phyloP scores from a whole-genome alignment of 495 filamentous ascomycete genomes.

The Monascus purpureus region DNA sequence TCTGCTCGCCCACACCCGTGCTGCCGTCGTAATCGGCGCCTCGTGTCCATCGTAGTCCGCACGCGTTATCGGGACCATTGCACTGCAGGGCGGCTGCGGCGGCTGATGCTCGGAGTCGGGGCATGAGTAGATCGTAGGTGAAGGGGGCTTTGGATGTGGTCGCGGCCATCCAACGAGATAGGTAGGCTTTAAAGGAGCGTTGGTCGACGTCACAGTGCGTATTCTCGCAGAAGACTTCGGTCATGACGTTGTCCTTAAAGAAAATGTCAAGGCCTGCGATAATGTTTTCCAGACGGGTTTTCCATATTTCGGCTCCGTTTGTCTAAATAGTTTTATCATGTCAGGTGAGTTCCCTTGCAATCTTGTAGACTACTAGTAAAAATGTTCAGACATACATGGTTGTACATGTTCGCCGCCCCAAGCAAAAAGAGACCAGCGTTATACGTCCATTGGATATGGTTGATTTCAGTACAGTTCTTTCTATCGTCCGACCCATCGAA shows the following conservation, averaged over 20 bases:
- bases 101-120: conserved; percentile 47
- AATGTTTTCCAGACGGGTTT: conserved; percentile 37
- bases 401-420: conserved; percentile 71
- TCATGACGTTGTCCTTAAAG: conserved; percentile 41
- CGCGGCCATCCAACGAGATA: conserved; percentile 55
- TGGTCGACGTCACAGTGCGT: conserved; percentile 55
- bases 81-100: conserved; percentile 53
- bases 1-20: conserved; percentile 33
- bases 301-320: conserved; percentile 40
- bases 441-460: conserved; percentile 60
- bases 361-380: neutral
- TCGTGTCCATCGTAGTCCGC: conserved; percentile 56
- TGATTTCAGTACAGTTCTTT: conserved; percentile 43
- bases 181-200: conserved; percentile 60
- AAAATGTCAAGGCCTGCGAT: conserved; percentile 34
- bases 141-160: conserved; percentile 53
- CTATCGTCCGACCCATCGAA: conserved; percentile 51
- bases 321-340: conserved; percentile 29
- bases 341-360: neutral
- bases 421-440: conserved; percentile 60
- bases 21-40: conserved; percentile 46
- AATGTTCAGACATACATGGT: conserved; percentile 30
- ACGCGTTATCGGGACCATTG: conserved; percentile 43
- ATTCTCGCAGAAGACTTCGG: conserved; percentile 58
- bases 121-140: conserved; percentile 42